Evolutionary conservation across 805 yeast genomes (phyloP).

Genomic region (Yarrowia sp.): DNA sequence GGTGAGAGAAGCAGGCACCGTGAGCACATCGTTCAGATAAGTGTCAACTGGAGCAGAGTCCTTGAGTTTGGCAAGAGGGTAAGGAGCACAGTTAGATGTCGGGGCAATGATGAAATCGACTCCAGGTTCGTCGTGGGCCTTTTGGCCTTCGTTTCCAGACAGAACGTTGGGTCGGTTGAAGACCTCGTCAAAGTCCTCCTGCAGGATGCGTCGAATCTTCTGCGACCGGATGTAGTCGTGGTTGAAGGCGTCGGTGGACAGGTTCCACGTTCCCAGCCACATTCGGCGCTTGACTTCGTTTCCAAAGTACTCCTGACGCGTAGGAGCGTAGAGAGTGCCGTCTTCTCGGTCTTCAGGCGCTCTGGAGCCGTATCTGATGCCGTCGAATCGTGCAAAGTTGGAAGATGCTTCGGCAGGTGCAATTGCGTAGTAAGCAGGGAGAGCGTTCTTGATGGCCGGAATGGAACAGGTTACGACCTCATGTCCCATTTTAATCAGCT

Average conservation of each 20-base stretch:
- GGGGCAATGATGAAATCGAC: constrained; percentile 75
- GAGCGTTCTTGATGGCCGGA: constrained; percentile 60
- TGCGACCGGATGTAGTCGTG: constrained; percentile 79
- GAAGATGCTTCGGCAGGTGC: constrained; percentile 95
- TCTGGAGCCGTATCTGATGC: constrained; percentile 74
- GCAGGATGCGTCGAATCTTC: constrained; percentile 55
- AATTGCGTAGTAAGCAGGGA: constrained; percentile 81
- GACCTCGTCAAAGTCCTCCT: constrained; percentile 60
- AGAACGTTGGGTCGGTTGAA: constrained; percentile 53
- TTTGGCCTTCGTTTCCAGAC: constrained; percentile 37
- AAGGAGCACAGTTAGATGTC: constrained; percentile 60
- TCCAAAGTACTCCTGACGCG: constrained; percentile 70
- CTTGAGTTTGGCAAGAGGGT: constrained; percentile 44
- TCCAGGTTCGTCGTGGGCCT: not conserved
- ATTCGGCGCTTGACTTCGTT: constrained; percentile 79
- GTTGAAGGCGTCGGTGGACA: constrained; percentile 68
- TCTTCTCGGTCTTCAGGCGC: constrained; percentile 37
- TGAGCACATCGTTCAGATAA: constrained; percentile 76
- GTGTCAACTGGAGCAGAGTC: constrained; percentile 50
- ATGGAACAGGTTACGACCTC: constrained; percentile 61
- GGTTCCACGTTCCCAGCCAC: constrained; percentile 77
- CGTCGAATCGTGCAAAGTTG: constrained; percentile 85
- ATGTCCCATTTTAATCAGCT: constrained; percentile 49
- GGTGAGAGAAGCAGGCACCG: constrained; percentile 87
- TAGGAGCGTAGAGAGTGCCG: constrained; percentile 49